Base-by-base conservation (phyloP, 257 asterid genomes). In the Nemophila menziesii region DNA sequence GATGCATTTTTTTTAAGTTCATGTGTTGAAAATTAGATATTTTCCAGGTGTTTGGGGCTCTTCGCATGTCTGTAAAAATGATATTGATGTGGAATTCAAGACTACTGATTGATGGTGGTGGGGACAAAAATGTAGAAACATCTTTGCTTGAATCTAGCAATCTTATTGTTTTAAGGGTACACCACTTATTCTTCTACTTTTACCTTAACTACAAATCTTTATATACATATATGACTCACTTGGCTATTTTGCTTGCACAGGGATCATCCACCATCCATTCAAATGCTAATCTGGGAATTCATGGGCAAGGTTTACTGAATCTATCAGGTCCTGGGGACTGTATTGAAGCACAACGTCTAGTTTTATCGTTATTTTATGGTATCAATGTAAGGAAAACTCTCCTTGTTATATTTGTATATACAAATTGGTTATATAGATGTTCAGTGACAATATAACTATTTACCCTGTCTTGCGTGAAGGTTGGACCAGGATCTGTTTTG, bases 11-110 rank as follows among this genome's bases (percentile, higher is more conserved):
- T n/a, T 2, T 43, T 42, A 15, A 49, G 21, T 39, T 16, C 36
- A 29, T 13, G 20, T 4, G 8, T 6, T 17, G 5, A 5, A 16
- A 27, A 11, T 20, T 18, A 13, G 11, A 29, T 38, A 11, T 15
- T 49, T 44, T 71, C 33, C 67, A 92, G 99, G 99, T 92, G 51
- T 92, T 70, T 67, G 99, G 99, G 55, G 99, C 99, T 52, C 96
- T 92, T 57, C 93, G 99, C 55, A 92, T 92, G 99, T 67, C 96
- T 12, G 94, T 92, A 44, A 92, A 92, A 66, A 86, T 92, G 92
- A 79, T 86, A 58, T 54, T 92, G 68, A 92, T 92, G 99, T 86
- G 92, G 99, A 92, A 92, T 63, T 75, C 99, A 20, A 52, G 51
- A 63, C 74, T 92, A 95, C 52, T 73, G 57, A 92, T 92, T 67